Base-by-base conservation (phyloP, 2,329 filamentous ascomycete genomes). In the Diaporthe ilicicola region DNA sequence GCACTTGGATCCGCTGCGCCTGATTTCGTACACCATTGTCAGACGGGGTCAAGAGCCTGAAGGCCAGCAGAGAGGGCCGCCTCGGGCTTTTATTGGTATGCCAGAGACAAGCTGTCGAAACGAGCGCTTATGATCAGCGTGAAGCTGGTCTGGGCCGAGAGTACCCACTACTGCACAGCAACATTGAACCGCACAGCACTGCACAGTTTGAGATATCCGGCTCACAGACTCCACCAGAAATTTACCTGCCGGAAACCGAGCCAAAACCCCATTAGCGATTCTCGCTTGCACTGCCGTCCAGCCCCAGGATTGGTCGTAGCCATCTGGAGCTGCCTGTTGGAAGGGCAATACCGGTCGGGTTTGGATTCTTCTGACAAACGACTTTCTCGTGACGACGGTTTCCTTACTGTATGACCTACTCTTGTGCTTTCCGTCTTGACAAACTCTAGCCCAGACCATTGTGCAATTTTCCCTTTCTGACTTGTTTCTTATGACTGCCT, bases 261-360 rank as follows among this genome's bases (percentile, higher is more conserved):
- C 71, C 70, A 62, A 67, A 72, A 67, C 70, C 62, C 61, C 68
- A 67, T 66, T 64, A 70, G 62, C 71, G 68, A 72, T 72, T 72
- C 71, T 67, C 71, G 71, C 71, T 59, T 59, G 68, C 55, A 50
- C 68, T 70, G 64, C 42, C 71, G n/a, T 51, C 50, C 64, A 67
- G 67, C 67, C 70, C 70, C 50, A 64, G 72, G 72, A 73, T 73
- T 73, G 72, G 72, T 56, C 51, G 42, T 64, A 54, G 64, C 55
- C 67, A 48, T 55, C 72, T 70, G 70, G 70, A 67, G 72, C 72
- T 73, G 69, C 67, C 70, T 72, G 72, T 73, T 73, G 72, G 70
- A 67, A 70, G 61, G 72, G 72, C 72, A 72, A 73, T 72, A 61
- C 54, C 46, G 69, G 54, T 39, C 44, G 46, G 72, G 46, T 67